Evolutionary conservation across 2,329 filamentous ascomycete genomes (phyloP).

Genomic region (Seiridium unicorne): DNA sequence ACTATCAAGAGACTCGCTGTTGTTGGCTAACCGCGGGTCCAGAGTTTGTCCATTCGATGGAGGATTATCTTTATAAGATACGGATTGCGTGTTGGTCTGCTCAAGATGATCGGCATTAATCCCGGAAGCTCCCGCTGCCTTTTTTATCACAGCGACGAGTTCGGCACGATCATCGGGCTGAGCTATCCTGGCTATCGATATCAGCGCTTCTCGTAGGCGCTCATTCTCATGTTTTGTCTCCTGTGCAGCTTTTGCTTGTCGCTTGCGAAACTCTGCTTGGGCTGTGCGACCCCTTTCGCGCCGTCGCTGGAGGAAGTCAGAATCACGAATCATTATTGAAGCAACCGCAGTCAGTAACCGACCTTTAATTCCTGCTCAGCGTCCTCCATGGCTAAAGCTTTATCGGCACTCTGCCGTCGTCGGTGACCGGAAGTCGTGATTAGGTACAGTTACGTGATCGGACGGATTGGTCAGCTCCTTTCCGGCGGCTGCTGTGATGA

Average conservation of each 20-base stretch:
- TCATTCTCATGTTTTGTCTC: conserved; percentile 19
- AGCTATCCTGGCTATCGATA: conserved; percentile 15
- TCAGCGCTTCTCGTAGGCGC: conserved; percentile 19
- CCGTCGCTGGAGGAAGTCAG: conserved; percentile 18
- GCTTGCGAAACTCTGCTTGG: conserved; percentile 29
- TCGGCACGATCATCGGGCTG: conserved; percentile 12
- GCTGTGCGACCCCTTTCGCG: conserved; percentile 27
- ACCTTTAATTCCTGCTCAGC: conserved; percentile 3
- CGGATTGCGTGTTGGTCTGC: no score
- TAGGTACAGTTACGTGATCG: neutral
- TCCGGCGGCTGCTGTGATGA: neutral
- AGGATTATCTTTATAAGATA: no score
- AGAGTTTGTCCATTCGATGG: no score
- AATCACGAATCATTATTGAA: neutral
- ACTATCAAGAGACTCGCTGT: no score
- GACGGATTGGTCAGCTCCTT: conserved; percentile 1
- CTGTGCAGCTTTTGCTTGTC: conserved; percentile 19
- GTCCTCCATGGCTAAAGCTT: neutral
- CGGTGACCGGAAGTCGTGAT: neutral
- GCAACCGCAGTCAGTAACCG: neutral
- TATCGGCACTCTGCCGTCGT: neutral
- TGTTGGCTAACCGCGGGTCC: no score
- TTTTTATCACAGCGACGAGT: conserved; percentile 14
- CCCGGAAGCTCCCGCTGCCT: conserved; percentile 17
- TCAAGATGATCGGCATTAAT: conserved; percentile 10